Conservation (phyloP, 306 rosid species). For the Psophocarpus tetragonolobus region DNA sequence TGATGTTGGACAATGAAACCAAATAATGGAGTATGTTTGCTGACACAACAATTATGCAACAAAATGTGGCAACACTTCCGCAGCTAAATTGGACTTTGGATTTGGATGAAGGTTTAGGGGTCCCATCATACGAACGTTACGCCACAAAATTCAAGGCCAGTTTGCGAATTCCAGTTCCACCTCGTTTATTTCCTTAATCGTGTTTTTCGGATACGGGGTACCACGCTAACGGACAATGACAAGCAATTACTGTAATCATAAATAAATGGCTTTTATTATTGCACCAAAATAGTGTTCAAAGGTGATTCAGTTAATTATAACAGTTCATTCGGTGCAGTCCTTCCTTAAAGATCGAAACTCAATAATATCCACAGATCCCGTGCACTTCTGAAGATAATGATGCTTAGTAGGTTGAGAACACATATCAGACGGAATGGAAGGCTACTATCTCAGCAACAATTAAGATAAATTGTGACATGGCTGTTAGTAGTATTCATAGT, state of each 20-base stretch:
- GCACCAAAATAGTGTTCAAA: too few species aligned
- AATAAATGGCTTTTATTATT: not conserved
- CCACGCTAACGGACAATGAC: not conserved
- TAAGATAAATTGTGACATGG: too few species aligned
- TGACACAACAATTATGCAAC: slow-evolving; percentile 43
- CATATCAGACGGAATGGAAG: too few species aligned
- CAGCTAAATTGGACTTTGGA: slow-evolving; percentile 27
- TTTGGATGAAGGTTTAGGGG: not conserved
- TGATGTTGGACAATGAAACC: not conserved
- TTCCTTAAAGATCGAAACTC: too few species aligned
- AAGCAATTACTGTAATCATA: not conserved
- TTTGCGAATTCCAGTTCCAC: not conserved
- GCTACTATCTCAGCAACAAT: too few species aligned
- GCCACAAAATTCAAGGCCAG: slow-evolving; percentile 29
- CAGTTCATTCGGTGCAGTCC: too few species aligned
- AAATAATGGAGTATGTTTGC: slow-evolving; percentile 12
- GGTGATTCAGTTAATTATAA: too few species aligned
- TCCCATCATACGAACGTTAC: not conserved
- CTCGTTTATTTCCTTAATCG: not conserved
- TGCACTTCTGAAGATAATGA: too few species aligned
- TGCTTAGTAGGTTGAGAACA: too few species aligned
- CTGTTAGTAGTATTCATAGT: too few species aligned
- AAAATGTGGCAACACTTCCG: slow-evolving; percentile 43
- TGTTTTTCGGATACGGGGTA: not conserved
- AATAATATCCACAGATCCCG: too few species aligned